These are phyloP conservation scores for Microdochium paspali DNA, from an alignment of 2,329 filamentous ascomycete genomes.

Conservation along the genomic window DNA sequence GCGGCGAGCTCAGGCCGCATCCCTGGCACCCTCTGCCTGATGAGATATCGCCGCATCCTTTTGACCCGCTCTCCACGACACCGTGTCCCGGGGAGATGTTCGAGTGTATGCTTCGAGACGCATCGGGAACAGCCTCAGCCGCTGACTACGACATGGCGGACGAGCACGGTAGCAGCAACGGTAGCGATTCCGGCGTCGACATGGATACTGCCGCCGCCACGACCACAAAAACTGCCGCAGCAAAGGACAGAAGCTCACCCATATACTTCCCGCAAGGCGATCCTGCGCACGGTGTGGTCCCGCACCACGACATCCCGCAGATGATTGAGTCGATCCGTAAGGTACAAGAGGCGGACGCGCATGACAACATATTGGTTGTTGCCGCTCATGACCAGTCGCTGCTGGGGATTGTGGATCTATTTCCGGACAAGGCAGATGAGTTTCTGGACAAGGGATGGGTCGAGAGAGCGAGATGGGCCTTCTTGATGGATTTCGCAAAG, in stretches of 20 bases:
- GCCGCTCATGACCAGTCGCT: slow-evolving; percentile 37
- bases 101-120: slow-evolving; percentile 23
- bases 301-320: slow-evolving; percentile 16
- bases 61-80: slow-evolving; percentile 13
- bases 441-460: slow-evolving; percentile 35
- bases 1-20: slow-evolving; percentile 25
- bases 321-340: slow-evolving; percentile 30
- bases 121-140: neutral
- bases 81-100: slow-evolving; percentile 31
- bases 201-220: no score
- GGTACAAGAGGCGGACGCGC: slow-evolving; percentile 33
- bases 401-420: slow-evolving; percentile 34
- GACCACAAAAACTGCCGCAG: no score
- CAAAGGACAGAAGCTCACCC: slow-evolving; percentile 7
- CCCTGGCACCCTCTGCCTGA: slow-evolving; percentile 22
- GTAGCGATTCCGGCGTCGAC: no score
- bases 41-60: slow-evolving; percentile 26
- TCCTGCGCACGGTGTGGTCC: slow-evolving; percentile 5
- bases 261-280: slow-evolving; percentile 18
- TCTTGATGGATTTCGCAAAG: slow-evolving; percentile 37
- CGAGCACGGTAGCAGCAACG: neutral
- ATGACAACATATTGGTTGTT: slow-evolving; percentile 31
- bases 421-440: slow-evolving; percentile 35
- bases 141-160: neutral
- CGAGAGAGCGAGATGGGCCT: slow-evolving; percentile 35